A percentile compares a stretch with the other conserved stretches of the same genome.
Evolutionary conservation across 2,329 filamentous ascomycete genomes (phyloP).

Genomic region (Fusarium sp.): DNA sequence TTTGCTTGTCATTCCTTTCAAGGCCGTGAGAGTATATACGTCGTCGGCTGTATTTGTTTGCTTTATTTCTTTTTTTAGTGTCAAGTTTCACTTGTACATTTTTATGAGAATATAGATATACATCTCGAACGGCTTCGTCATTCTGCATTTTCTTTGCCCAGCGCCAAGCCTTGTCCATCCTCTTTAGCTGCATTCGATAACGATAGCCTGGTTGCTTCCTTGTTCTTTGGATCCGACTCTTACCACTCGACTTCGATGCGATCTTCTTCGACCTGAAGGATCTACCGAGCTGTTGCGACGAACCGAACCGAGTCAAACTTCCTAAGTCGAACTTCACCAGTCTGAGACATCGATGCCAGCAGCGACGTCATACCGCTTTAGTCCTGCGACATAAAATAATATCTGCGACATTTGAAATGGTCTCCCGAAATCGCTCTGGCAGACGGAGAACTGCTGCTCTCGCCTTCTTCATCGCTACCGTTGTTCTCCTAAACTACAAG

Average conservation of each 20-base stretch:
- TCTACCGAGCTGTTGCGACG: not conserved
- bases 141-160: not conserved
- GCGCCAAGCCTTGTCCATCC: conserved; percentile 6
- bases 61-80: not conserved
- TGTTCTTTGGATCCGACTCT: not conserved
- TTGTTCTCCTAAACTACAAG: conserved; percentile 24
- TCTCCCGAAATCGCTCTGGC: conserved; percentile 30
- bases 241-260: not conserved
- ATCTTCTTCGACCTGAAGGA: not conserved
- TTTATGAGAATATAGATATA: not conserved
- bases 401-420: conserved; percentile 24
- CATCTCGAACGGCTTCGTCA: not conserved
- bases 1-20: conserved; percentile 9
- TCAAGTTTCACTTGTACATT: not conserved
- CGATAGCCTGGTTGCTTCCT: conserved; percentile 1
- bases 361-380: conserved; percentile 21
- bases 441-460: conserved; percentile 28
- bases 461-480: conserved; percentile 9
- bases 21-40: conserved; percentile 13
- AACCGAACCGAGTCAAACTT: not conserved
- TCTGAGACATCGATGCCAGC: not conserved
- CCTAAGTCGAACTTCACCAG: not conserved
- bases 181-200: conserved; percentile 14
- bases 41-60: not conserved
- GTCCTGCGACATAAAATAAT: not conserved